Base-by-base conservation (phyloP, 179 eudicot genomes). In the Amaranthus tricolor region DNA sequence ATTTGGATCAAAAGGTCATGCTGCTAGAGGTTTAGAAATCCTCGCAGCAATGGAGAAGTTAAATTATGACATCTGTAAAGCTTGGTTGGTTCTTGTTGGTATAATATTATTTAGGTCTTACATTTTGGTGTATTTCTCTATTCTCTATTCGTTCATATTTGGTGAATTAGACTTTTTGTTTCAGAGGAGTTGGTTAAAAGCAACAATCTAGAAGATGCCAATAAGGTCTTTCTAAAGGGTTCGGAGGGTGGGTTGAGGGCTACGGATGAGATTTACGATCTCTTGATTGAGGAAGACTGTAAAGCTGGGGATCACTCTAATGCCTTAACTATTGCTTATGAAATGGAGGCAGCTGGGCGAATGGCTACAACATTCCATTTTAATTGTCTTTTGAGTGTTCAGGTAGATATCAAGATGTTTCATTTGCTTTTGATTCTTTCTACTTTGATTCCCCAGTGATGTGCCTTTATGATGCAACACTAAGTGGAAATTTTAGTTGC, bases 1-100 rank as follows among this genome's bases (percentile, higher is more conserved):
- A 66, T 95, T 90, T 79, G 99, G 97, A 67, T 86, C 91, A 51
- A 89, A 89, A 73, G 99, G 99, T 44, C 85, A 48, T 82, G 90
- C 97, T 31, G 79, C 89, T 31, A 87, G 90, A 85, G 99, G 97
- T 68, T 79, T 90, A 71, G 99, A 95, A 80, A 95, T 95, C 76
- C 93, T 95, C 77, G 89, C 96, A 57, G 99, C 95, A 53, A 95
- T 95, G 99, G 99, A 95, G 83, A 93, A 95, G 82, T 81, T 90
- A 71, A 86, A 86, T 50, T 95, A 84, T 82, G 95, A 95, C 86
- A 90, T 93, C 73, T 94, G 92, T 75, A 88, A 93, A 82, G 99
- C 95, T 79, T 95, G 99, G 97, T 81, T 95, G 83, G 86, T 95
- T 79, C 94, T 93, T 87, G 89, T 93, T 83, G 96, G 97, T 95